Conservation (phyloP, 2,329 filamentous ascomycete species). For the Epichloe typhina region DNA sequence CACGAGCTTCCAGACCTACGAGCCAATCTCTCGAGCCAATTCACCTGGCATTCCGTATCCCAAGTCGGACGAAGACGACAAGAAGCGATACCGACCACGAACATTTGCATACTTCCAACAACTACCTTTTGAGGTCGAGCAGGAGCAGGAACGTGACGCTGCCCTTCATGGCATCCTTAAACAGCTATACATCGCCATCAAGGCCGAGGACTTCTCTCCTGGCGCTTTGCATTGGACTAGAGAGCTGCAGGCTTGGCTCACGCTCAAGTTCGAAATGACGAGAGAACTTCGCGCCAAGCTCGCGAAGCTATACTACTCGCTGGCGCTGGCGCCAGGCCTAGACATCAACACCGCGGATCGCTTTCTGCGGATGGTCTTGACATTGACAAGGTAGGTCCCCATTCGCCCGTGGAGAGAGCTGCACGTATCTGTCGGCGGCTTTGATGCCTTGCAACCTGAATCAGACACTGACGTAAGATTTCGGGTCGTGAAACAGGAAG, state of each 20-base stretch:
- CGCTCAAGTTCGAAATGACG: conserved; percentile 93
- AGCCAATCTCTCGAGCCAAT: conserved; percentile 72
- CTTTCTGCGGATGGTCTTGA: conserved; percentile 93
- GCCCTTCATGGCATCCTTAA: conserved; percentile 81
- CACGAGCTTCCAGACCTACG: conserved; percentile 32
- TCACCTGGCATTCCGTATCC: conserved; percentile 58
- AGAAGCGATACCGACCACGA: conserved; percentile 63
- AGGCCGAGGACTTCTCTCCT: conserved; percentile 85
- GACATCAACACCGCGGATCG: conserved; percentile 72
- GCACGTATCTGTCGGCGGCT: neutral
- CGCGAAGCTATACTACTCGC: conserved; percentile 86
- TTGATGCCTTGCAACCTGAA: conserved; percentile 2
- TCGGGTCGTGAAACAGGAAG: conserved; percentile 40
- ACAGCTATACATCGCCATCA: conserved; percentile 82
- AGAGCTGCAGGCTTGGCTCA: conserved; percentile 89
- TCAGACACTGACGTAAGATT: conserved; percentile 1
- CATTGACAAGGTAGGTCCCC: conserved; percentile 72
- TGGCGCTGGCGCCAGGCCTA: conserved; percentile 78
- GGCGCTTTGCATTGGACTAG: conserved; percentile 95
- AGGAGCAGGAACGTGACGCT: conserved; percentile 60
- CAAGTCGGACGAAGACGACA: conserved; percentile 36
- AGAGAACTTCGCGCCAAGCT: conserved; percentile 71
- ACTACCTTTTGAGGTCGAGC: conserved; percentile 79
- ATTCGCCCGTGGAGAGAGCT: neutral
- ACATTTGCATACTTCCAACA: conserved; percentile 89